Evolutionary conservation across 1,284 basidiomycete genomes (phyloP).

Genomic region (Ceratobasidium sp.): DNA sequence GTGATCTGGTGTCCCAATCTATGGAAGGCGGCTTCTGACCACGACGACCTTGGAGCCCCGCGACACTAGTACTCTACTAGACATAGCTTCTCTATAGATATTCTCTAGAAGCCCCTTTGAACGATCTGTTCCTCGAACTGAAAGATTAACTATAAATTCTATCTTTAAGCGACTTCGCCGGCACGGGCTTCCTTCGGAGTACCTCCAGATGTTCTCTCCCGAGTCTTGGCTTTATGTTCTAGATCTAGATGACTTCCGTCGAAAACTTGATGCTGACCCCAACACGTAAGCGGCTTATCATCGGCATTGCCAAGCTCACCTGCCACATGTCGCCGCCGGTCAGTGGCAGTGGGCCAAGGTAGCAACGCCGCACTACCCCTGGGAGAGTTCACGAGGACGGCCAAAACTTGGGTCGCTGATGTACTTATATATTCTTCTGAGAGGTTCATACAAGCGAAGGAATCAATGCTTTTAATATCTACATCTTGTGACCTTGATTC

Average conservation of each 20-base stretch:
- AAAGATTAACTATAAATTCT: not conserved
- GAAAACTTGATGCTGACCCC: not conserved
- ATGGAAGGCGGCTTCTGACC: no score
- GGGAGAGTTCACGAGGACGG: not conserved
- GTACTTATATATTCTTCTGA: not conserved
- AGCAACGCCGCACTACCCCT: constrained; percentile 6
- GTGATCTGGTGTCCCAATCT: not conserved
- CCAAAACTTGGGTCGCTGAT: not conserved
- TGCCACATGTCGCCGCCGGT: constrained; percentile 19
- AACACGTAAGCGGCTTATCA: constrained; percentile 23
- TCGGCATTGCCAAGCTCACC: constrained; percentile 33
- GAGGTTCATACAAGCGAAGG: not conserved
- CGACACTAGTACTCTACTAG: not conserved
- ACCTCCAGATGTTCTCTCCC: not conserved
- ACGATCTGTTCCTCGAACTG: not conserved
- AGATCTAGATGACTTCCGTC: not conserved
- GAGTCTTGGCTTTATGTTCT: constrained; percentile 25
- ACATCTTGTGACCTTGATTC: constrained; percentile 8
- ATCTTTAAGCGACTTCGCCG: not conserved
- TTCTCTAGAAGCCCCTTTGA: not conserved
- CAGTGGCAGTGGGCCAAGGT: not conserved
- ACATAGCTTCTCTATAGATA: not conserved
- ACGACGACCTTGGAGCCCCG: no score
- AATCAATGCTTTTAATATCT: not conserved
- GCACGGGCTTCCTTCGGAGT: constrained; percentile 42